Evolutionary conservation across 1,284 basidiomycete species (phyloP), one percentile per base, ranked within the genome.

Genomic region (Entoloma clypeatum): DNA sequence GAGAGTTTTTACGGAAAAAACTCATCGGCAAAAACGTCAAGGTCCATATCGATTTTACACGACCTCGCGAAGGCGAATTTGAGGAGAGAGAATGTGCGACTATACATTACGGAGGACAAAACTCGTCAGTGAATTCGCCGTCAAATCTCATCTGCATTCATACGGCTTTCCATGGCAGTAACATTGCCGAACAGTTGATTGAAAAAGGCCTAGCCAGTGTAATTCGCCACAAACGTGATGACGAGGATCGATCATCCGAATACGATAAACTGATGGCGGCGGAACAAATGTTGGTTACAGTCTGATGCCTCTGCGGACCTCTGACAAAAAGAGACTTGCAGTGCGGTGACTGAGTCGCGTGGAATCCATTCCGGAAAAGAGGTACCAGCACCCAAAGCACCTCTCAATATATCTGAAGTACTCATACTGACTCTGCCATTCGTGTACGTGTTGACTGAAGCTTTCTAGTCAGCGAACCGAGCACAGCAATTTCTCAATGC

Each of bases 291-390:
- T 92, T 55, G 65, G 85, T 68, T 21, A 7, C 11, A 39, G 11
- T 33, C 33, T 18, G n/a, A 26, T 3, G 3, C 17, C 29, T 25
- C 25, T 19, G 4, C 6, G 6, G 5, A 11, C 13, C 31, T 17
- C 26, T 18, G 6, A 13, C 21, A 25, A 28, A 8, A 24, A 35
- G 8, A 34, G n/a, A 9, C 11, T 18, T 19, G 6, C 53, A 91
- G 88, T 27, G 93, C 94, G 29, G 73, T 79, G 0, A 62, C 83
- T 1, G 94, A 92, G 42, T 61, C 64, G n/a, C 81, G 86, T 43
- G 95, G 95, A 4, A 75, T 99, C 11, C 95, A 99, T 61, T 94
- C 92, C 11, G 86, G 88, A 34, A 97, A 97, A 64, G 93, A 97
- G 35, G 69, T 86, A 14, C 81, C 65, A 44, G 74, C 69, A 58